A percentile compares a stretch with the other conserved stretches of the same genome.
Conservation (phyloP, 1,284 basidiomycete species). For the Marasmius fiardii region DNA sequence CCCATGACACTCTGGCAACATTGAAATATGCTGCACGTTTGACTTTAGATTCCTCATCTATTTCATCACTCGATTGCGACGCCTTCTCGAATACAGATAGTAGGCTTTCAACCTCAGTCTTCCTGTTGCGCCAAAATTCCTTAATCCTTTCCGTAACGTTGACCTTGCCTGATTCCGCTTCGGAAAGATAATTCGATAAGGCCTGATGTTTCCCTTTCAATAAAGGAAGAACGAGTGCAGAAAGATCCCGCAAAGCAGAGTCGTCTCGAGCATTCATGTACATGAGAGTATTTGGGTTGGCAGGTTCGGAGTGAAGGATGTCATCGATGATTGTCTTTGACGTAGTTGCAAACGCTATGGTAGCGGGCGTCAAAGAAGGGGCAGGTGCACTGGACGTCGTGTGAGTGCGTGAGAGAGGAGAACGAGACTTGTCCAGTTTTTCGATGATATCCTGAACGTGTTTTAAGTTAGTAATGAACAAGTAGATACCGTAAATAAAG, state of each 20-base stretch:
- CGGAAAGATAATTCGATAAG: slow-evolving; percentile 50
- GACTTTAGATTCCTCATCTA: slow-evolving; percentile 46
- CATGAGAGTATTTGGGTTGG: slow-evolving; percentile 48
- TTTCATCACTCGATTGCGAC: slow-evolving; percentile 35
- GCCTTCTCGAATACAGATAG: slow-evolving; percentile 44
- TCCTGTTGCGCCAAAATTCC: slow-evolving; percentile 54
- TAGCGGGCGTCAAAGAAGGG: slow-evolving; percentile 76
- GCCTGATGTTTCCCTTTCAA: slow-evolving; percentile 50
- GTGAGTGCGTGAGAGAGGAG: slow-evolving; percentile 58
- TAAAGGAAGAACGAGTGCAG: slow-evolving; percentile 37
- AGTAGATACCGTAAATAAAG: slow-evolving; percentile 5
- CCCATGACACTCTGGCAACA: slow-evolving; percentile 34
- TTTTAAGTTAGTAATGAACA: slow-evolving; percentile 3
- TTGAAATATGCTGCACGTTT: slow-evolving; percentile 51
- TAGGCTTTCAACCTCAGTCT: slow-evolving; percentile 40
- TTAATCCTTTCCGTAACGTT: slow-evolving; percentile 61
- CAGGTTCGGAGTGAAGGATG: slow-evolving; percentile 58
- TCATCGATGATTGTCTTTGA: slow-evolving; percentile 62
- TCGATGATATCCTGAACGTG: slow-evolving; percentile 65
- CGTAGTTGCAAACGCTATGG: slow-evolving; percentile 62
- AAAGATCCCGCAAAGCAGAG: slow-evolving; percentile 37
- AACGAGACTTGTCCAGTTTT: slow-evolving; percentile 82
- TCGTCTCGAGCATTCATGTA: slow-evolving; percentile 53
- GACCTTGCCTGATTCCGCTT: slow-evolving; percentile 43
- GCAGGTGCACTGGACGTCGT: slow-evolving; percentile 72